Evolutionary conservation across 2,329 filamentous ascomycete genomes (phyloP).

Genomic region (Incumbomyces lentus): DNA sequence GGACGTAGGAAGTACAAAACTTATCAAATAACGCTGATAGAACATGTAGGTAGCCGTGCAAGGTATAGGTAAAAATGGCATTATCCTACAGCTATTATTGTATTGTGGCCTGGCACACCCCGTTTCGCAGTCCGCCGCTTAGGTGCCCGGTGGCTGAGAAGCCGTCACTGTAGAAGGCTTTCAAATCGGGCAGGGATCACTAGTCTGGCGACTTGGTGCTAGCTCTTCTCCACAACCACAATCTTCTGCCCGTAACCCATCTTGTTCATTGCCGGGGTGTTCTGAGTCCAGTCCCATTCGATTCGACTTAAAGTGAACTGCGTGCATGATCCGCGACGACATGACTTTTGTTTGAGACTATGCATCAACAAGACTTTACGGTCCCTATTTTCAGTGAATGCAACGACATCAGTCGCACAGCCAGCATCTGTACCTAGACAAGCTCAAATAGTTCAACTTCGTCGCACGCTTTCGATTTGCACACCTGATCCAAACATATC

Average conservation of each 20-base stretch:
- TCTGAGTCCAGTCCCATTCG: background rate
- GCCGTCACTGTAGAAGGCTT: background rate
- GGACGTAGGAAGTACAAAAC: background rate
- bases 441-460: background rate
- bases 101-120: background rate
- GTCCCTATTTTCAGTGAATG: background rate
- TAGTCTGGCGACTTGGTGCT: background rate
- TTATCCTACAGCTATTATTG: background rate
- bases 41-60: slow-evolving; percentile 1
- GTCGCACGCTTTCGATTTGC: background rate
- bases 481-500: background rate
- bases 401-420: background rate
- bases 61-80: background rate
- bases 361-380: background rate
- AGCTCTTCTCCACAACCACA: background rate
- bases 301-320: slow-evolving; percentile 4
- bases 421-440: background rate
- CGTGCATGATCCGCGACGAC: background rate
- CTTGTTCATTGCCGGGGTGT: background rate
- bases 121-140: too few relatives aligned
- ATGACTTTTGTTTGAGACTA: slow-evolving; percentile 7
- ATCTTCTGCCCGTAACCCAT: background rate
- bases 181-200: slow-evolving; percentile 1
- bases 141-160: background rate
- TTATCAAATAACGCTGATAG: background rate